These are phyloP conservation scores for Hyphopichia buzzinii DNA, from an alignment of 1,139 yeast genomes.

Conservation along the genomic window DNA sequence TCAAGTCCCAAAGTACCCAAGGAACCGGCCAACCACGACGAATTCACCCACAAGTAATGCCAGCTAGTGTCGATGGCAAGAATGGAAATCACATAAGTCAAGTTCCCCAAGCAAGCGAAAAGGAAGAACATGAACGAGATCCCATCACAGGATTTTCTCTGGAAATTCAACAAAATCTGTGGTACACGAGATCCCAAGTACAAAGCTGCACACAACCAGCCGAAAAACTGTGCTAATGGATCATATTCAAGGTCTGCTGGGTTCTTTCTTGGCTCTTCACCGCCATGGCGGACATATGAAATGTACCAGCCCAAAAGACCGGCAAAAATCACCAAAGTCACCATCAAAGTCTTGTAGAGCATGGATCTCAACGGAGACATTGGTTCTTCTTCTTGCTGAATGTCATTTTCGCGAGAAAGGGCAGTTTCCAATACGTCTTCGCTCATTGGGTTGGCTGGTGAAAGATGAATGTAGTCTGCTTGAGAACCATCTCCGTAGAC, in stretches of 20 bases:
- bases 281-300: conserved; percentile 43
- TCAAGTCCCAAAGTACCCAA: conserved; percentile 85
- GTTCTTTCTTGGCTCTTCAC: conserved; percentile 20
- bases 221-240: conserved; percentile 80
- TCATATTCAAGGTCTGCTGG: conserved; percentile 54
- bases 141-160: conserved; percentile 90
- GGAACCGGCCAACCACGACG: conserved; percentile 92
- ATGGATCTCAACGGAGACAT: conserved; percentile 20
- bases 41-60: conserved; percentile 71
- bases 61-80: conserved; percentile 70
- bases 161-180: conserved; percentile 77
- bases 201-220: conserved; percentile 85
- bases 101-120: conserved; percentile 90
- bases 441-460: conserved; percentile 85
- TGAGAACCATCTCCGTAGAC: conserved; percentile 59
- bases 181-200: conserved; percentile 90
- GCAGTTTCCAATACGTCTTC: conserved; percentile 66
- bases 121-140: conserved; percentile 86
- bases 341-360: conserved; percentile 61
- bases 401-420: conserved; percentile 34
- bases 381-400: conserved; percentile 4
- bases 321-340: conserved; percentile 64
- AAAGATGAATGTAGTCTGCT: conserved; percentile 71
- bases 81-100: conserved; percentile 84
- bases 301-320: conserved; percentile 89